Evolutionary conservation across 495 filamentous ascomycete genomes (phyloP).

Genomic region (Aspergillus heteromorphus): DNA sequence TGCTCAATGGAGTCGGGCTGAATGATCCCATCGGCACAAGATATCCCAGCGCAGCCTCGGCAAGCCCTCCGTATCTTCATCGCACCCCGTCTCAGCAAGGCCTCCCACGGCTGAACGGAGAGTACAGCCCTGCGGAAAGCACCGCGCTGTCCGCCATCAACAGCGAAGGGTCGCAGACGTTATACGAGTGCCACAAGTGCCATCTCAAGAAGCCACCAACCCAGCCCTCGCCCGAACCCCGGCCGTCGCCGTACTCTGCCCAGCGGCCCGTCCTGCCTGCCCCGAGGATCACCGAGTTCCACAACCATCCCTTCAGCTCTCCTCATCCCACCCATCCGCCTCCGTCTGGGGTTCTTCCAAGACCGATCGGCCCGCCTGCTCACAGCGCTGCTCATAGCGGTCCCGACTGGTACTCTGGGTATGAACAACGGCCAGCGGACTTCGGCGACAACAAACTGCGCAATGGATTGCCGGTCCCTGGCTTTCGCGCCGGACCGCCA

Average conservation of each 20-base stretch:
- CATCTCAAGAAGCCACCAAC: slow-evolving; percentile 39
- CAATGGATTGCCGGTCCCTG: slow-evolving; percentile 32
- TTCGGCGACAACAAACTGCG: slow-evolving; percentile 23
- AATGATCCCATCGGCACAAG: slow-evolving; percentile 10
- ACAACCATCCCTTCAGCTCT: slow-evolving; percentile 23
- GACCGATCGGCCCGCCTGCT: slow-evolving; percentile 27
- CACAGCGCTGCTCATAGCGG: slow-evolving; percentile 25
- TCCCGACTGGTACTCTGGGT: slow-evolving; percentile 27
- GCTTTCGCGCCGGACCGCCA: slow-evolving; percentile 24
- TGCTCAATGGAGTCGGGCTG: slow-evolving; percentile 29
- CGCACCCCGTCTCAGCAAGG: slow-evolving; percentile 19
- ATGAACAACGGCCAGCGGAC: slow-evolving; percentile 31
- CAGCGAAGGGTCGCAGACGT: slow-evolving; percentile 9
- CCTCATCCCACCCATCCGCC: slow-evolving; percentile 34
- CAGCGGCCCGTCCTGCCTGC: slow-evolving; percentile 32
- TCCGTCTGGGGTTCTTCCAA: slow-evolving; percentile 26
- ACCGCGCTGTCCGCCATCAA: slow-evolving; percentile 6
- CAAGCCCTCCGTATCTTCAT: slow-evolving; percentile 25
- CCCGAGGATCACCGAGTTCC: slow-evolving; percentile 28
- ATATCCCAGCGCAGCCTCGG: slow-evolving; percentile 12
- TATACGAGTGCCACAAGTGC: slow-evolving; percentile 50
- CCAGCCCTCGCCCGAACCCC: slow-evolving; percentile 32
- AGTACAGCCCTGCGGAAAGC: slow-evolving; percentile 13
- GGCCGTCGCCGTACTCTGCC: slow-evolving; percentile 30
- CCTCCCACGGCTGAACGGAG: slow-evolving; percentile 30